Conservation (phyloP, 345 rosid genomes). For the Heritiera fomes region DNA sequence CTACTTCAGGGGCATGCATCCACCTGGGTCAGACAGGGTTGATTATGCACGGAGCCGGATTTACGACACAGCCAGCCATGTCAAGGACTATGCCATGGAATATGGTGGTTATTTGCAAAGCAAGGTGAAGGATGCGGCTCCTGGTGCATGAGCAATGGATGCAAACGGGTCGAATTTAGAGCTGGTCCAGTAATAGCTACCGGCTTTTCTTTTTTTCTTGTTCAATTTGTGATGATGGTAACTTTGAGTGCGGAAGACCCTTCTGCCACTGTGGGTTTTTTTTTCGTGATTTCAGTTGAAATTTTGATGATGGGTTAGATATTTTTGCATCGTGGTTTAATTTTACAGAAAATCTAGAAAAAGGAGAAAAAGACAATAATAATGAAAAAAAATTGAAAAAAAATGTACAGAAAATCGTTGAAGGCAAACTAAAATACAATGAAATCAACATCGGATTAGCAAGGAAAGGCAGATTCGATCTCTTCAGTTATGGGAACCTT, state of each 20-base stretch:
- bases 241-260: neutral
- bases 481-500: no score
- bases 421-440: no score
- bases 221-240: no score
- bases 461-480: no score
- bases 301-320: neutral
- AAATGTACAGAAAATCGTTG: no score
- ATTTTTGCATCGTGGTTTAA: neutral
- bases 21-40: constrained; percentile 61
- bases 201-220: neutral
- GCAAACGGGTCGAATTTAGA: constrained; percentile 1
- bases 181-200: neutral
- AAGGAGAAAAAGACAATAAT: no score
- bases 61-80: constrained; percentile 75
- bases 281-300: neutral
- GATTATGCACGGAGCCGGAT: constrained; percentile 75
- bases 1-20: constrained; percentile 69
- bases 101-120: constrained; percentile 80
- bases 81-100: constrained; percentile 79
- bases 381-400: no score
- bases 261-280: neutral
- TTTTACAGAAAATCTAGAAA: no score
- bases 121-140: constrained; percentile 91
- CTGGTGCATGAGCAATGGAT: constrained; percentile 61
- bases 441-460: no score